Base-by-base conservation (phyloP, 306 rosid genomes). In the Acmispon strigosus region DNA sequence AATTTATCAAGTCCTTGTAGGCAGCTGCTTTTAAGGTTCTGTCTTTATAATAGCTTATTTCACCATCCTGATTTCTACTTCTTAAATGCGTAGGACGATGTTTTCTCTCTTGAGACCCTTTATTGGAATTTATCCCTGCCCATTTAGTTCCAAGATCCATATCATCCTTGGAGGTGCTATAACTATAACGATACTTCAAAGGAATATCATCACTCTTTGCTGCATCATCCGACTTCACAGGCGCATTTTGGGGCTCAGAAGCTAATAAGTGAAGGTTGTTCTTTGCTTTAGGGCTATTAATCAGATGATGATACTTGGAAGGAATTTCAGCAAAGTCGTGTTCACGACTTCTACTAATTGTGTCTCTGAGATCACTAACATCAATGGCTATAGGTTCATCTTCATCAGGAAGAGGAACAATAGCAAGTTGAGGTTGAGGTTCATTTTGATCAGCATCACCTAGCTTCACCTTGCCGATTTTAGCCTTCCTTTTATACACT, bases 1-100 rank as follows among this genome's bases (percentile, higher is more conserved):
- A 78, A 76, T 90, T 76, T 51, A 93, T 93, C 86, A 93, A 55
- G 29, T 88, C 96, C 75, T 85, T 83, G 87, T 86, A 93, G 53
- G 89, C 92, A 69, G 88, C 84, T 8, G 87, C 92, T 84, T 85
- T 82, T 41, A 87, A 67, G 66, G 94, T 65, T 68, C 98, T 75
- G 62, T 76, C 86, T 50, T 39, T 81, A 63, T 78, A 78, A 6
- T 82, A 76, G 15, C 50, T 66, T 78, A 81, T 77, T 57, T 74
- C 84, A 71, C 57, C 82, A 1, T 54, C 77, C 24, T 5, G 32
- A 53, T 44, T 53, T 69, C 68, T 72, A 77, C 57, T 86, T 79
- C 82, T 82, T n/a, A 68, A 62, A 20, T 58, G 64, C 11, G 57
- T 22, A 9, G 83, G 24, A 59, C 42, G 79, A 36, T 70, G 57